phyloP scores from a whole-genome alignment of 2,329 filamentous ascomycete species.

The Didymella pomorum region DNA sequence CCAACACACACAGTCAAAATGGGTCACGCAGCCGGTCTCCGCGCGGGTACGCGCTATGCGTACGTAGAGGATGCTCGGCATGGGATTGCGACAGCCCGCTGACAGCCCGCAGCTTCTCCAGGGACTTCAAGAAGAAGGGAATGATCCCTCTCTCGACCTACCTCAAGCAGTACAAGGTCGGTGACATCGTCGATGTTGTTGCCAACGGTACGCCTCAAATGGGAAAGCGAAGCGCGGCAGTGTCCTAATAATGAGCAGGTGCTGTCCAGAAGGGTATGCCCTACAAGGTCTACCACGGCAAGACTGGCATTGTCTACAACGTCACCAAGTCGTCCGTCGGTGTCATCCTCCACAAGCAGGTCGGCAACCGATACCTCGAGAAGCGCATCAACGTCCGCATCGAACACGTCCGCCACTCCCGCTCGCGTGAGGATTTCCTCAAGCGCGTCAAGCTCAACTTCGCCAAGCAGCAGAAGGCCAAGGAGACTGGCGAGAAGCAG shows the following conservation, averaged over 20 bases:
- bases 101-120: slow-evolving; percentile 69
- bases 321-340: slow-evolving; percentile 97
- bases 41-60: slow-evolving; percentile 55
- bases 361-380: slow-evolving; percentile 99
- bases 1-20: slow-evolving; percentile 22
- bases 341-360: slow-evolving; percentile 97
- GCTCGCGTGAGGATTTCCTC: slow-evolving; percentile 96
- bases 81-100: slow-evolving; percentile 26
- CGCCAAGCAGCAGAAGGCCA: slow-evolving; percentile 89
- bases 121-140: slow-evolving; percentile 94
- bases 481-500: slow-evolving; percentile 84
- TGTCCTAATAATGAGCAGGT: slow-evolving; percentile 35
- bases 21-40: slow-evolving; percentile 62
- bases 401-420: slow-evolving; percentile 94
- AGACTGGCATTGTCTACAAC: slow-evolving; percentile 95
- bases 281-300: slow-evolving; percentile 99
- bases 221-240: slow-evolving; percentile 11
- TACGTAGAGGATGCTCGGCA: slow-evolving; percentile 30
- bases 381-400: slow-evolving; percentile 99
- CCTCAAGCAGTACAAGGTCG: slow-evolving; percentile 93
- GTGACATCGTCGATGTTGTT: slow-evolving; percentile 99
- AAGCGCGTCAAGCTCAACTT: slow-evolving; percentile 97
- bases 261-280: slow-evolving; percentile 73
- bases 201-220: slow-evolving; percentile 87
- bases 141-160: slow-evolving; percentile 94